A percentile compares a stretch with the other conserved stretches of the same genome.
Evolutionary conservation across 495 filamentous ascomycete species (phyloP).

Genomic region (Echria macrotheca): DNA sequence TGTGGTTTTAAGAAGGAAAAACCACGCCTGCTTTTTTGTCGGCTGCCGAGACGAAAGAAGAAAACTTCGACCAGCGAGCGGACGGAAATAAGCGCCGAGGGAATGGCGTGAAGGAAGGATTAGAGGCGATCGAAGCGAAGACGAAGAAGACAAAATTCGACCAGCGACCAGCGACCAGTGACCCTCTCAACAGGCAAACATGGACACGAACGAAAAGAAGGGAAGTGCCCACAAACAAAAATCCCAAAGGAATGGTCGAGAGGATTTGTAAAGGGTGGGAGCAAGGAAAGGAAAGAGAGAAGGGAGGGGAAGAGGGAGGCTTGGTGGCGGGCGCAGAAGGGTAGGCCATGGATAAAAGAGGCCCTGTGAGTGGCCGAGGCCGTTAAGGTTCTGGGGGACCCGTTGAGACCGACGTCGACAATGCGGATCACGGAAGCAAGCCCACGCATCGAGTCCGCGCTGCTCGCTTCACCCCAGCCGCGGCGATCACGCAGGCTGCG

Average conservation of each 20-base stretch:
- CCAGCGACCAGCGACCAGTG: slow-evolving; percentile 16
- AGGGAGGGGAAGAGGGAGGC: too few species aligned
- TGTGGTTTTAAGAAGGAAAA: not conserved
- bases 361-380: too few species aligned
- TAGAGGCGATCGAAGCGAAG: not conserved
- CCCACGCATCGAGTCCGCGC: not conserved
- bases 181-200: slow-evolving; percentile 12
- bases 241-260: slow-evolving; percentile 5
- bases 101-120: too few species aligned
- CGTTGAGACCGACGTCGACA: too few species aligned
- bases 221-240: slow-evolving; percentile 1
- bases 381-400: too few species aligned
- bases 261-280: slow-evolving; percentile 1
- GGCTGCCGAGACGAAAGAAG: too few species aligned
- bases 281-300: slow-evolving; percentile 1
- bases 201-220: slow-evolving; percentile 1
- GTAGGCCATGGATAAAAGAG: too few species aligned
- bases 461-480: not conserved
- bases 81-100: not conserved
- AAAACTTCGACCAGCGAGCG: slow-evolving; percentile 4
- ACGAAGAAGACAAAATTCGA: slow-evolving; percentile 10
- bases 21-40: too few species aligned
- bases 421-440: slow-evolving; percentile 1
- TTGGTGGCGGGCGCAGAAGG: too few species aligned
- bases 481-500: slow-evolving; percentile 18